Conservation (phyloP, 2,329 filamentous ascomycete genomes). For the Cytospora schulzeri region DNA sequence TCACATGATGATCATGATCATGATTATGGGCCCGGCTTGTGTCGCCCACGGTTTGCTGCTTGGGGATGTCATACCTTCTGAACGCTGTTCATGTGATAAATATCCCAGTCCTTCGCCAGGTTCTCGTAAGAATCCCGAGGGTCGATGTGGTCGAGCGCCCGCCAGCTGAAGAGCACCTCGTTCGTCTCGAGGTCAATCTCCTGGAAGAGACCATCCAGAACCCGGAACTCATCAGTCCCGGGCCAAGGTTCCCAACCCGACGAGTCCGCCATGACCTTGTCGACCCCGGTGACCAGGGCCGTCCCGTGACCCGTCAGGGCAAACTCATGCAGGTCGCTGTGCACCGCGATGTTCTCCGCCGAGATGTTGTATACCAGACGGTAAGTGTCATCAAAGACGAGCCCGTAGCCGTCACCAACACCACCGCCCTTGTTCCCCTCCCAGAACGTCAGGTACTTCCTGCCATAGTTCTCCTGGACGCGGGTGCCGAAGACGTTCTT, state of each 20-base stretch:
- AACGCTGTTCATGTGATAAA: constrained; percentile 59
- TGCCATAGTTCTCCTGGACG: constrained; percentile 29
- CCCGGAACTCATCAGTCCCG: constrained; percentile 18
- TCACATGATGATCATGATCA: too few species aligned
- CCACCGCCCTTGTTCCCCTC: constrained; percentile 28
- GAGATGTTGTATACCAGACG: constrained; percentile 28
- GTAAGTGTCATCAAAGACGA: constrained; percentile 29
- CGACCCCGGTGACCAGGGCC: constrained; percentile 43
- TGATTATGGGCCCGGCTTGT: too few species aligned
- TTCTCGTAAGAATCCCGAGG: constrained; percentile 22
- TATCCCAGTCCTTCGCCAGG: constrained; percentile 48
- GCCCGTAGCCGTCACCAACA: constrained; percentile 29
- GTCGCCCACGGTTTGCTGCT: not conserved
- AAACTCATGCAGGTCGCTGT: constrained; percentile 41
- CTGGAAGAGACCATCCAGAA: constrained; percentile 41
- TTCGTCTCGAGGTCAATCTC: constrained; percentile 55
- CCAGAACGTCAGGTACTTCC: constrained; percentile 32
- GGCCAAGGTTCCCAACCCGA: constrained; percentile 32
- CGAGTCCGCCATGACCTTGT: constrained; percentile 32
- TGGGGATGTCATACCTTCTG: constrained; percentile 34
- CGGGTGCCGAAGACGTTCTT: constrained; percentile 30
- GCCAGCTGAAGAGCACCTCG: constrained; percentile 53
- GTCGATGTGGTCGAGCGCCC: constrained; percentile 36
- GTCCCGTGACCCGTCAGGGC: constrained; percentile 43
- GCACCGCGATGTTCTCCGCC: constrained; percentile 21